Base-by-base conservation (phyloP, 1,284 basidiomycete genomes). In the Cutaneotrichosporon cutaneum region DNA sequence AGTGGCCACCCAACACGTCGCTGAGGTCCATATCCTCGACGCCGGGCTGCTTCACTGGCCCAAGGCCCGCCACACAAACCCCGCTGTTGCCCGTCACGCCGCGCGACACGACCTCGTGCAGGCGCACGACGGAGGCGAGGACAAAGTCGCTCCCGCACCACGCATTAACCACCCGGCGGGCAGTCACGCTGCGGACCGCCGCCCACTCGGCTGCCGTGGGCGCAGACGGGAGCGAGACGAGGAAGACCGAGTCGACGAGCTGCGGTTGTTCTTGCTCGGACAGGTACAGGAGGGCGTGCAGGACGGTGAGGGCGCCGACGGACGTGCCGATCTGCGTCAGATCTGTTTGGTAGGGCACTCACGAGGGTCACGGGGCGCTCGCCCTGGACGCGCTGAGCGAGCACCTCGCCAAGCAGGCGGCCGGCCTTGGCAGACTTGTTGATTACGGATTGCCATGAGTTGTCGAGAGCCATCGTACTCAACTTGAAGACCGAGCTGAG, bases 381-480 rank as follows among this genome's bases (percentile, higher is more conserved):
- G 8, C 84, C 84, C 67, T 85, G 84, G 0, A 84, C 81, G 27
- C 81, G 75, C 61, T 83, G 81, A 45, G 81, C 76, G 22, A 85
- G 75, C 8, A 84, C 82, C 56, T 84, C 83, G 8, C 84, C 83
- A 0, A 85, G 77, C 10, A 85, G 72, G 21, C 81, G 68, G 1
- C 84, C 84, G 0, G 84, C 84, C 65, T 83, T 83, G 56, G 74
- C 72, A 0, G 82, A 81, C 48, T 80, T 74, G 64, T 82, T 82
- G 64, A 80, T 74, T 1, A 71, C 77, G 72, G 74, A 74, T 77
- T 79, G 77, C 80, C 82, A 81, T 0, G 75, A 73, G 58, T 80
- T 81, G 62, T 75, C 81, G 33, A 73, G 75, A 22, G 72, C 53
- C 73, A 77, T 74, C 1, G 72, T 72, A 1, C 75, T 72, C 68